These are phyloP conservation scores for Lasiodiplodia hormozganensis DNA, from an alignment of 2,329 filamentous ascomycete genomes.

Conservation along the genomic window DNA sequence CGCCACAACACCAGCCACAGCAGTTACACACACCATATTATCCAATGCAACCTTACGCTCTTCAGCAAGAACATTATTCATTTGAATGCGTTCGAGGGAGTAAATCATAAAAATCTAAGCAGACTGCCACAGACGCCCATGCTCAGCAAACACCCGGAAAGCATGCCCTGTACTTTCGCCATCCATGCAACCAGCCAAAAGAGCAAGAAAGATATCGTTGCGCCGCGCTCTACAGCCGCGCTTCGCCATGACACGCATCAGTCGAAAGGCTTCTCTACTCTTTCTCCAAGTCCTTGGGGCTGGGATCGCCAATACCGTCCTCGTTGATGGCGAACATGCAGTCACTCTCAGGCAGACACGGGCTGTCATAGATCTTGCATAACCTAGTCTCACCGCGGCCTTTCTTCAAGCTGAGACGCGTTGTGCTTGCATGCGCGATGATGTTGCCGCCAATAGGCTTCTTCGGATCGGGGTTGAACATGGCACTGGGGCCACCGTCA, in stretches of 20 bases:
- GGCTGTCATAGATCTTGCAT: constrained; percentile 99
- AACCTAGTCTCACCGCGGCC: constrained; percentile 93
- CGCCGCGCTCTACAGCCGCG: not conserved
- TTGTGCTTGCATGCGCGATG: constrained; percentile 96
- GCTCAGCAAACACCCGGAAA: constrained; percentile 16
- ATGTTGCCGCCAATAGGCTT: constrained; percentile 99
- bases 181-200: constrained; percentile 7
- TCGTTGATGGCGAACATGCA: constrained; percentile 97
- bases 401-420: constrained; percentile 92
- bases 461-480: constrained; percentile 99
- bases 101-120: constrained; percentile 1
- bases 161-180: constrained; percentile 11
- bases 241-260: not conserved
- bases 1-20: constrained; percentile 26
- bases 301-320: constrained; percentile 94
- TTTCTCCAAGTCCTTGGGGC: constrained; percentile 94
- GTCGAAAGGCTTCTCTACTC: constrained; percentile 53
- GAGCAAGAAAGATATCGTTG: not conserved
- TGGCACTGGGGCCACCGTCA: constrained; percentile 91
- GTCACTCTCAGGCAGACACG: constrained; percentile 94
- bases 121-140: constrained; percentile 22
- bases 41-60: not conserved
- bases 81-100: not conserved
- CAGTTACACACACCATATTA: not conserved
- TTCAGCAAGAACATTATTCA: not conserved